Base-by-base conservation (phyloP, 495 filamentous ascomycete species). In the Cairneyella variabilis region DNA sequence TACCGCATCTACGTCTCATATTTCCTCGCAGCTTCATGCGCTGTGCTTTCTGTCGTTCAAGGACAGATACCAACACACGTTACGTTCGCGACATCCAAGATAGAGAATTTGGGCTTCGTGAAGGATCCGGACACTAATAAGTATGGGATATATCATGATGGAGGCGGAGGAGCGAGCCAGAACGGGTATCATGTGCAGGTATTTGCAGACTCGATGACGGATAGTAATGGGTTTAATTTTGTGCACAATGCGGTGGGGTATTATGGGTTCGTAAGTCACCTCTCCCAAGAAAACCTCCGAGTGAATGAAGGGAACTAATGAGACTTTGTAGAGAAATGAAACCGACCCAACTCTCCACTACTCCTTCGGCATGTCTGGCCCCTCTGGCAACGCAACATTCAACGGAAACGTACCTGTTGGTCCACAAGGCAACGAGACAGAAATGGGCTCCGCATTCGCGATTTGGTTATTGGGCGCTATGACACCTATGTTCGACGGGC, bases 121-220 rank as follows among this genome's bases (percentile, higher is more conserved):
- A 22, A 11, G 5, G 42, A 45, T 21, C 17, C 42, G 6, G 42
- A 6, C 4, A 6, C 18, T 8, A 45, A 45, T 21, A 45, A 11
- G 3, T 11, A 4, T 3, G 42, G 42, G 21, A 45, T 45, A 9
- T 45, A 21, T 21, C 42, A 45, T 27, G 42, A 45, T 27, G 42
- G 42, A 4, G 42, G 42, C 3, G 42, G 42, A 11, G 42, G 42
- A 9, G 42, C 42, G 11, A 45, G 5, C 9, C 42, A 45, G 42
- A 45, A 45, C 25, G 42, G 42, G 10, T 45, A 45, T 27, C 42
- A 45, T 27, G 42, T 45, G 7, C 42, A 45, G 16, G 42, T 45
- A 4, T 45, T 45, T 25, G 42, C 42, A 3, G 42, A 45, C 21
- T 45, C 42, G 12, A 17, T 25, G 18, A 45, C 42, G 12, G 25